Evolutionary conservation across 2,329 filamentous ascomycete genomes (phyloP), one percentile per base, ranked within the genome.

Genomic region (Xylariaceae sp.): DNA sequence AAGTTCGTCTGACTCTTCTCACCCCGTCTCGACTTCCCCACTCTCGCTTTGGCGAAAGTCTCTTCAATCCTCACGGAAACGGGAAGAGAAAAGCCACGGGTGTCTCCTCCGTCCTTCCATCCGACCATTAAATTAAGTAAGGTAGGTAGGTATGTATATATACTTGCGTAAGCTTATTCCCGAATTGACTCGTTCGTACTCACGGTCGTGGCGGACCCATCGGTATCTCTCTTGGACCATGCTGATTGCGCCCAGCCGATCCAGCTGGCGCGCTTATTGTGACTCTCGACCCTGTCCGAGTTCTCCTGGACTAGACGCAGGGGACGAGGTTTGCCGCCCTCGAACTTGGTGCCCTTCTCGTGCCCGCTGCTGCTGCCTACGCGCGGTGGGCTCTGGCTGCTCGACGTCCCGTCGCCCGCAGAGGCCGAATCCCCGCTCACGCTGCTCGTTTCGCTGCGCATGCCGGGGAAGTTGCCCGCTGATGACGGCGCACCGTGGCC

Each of bases 231-330:
- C 73, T 79, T 81, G 21, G 67, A 71, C 69, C 72, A 74, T 23
- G 68, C 71, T 10, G 64, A 62, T 42, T 60, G 60, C 21, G 79
- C 77, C 84, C 85, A 87, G 12, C 84, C 84, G 55, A 87, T 81
- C 86, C 86, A 89, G 71, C 84, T 88, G 19, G 79, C 77, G 46
- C 86, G 77, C 76, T 88, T 88, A 67, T 81, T 82, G 51, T 75
- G 70, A 29, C 69, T 72, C 50, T 77, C 73, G 19, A 72, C 71
- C 65, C 80, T 79, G 48, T 84, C 82, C 20, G 75, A 72, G 63
- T 88, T 88, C 75, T 96, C 91, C 74, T 95, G 90, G 45, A 98
- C 92, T 26, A 99, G 81, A 16, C 93, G 83, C 62, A 99, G 78
- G 6, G 93, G 93, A 37, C 93, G 84, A 56, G 96, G 87, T 74